These are phyloP conservation scores for Didymella lethalis DNA, from an alignment of 2,329 filamentous ascomycete genomes.

Conservation along the genomic window DNA sequence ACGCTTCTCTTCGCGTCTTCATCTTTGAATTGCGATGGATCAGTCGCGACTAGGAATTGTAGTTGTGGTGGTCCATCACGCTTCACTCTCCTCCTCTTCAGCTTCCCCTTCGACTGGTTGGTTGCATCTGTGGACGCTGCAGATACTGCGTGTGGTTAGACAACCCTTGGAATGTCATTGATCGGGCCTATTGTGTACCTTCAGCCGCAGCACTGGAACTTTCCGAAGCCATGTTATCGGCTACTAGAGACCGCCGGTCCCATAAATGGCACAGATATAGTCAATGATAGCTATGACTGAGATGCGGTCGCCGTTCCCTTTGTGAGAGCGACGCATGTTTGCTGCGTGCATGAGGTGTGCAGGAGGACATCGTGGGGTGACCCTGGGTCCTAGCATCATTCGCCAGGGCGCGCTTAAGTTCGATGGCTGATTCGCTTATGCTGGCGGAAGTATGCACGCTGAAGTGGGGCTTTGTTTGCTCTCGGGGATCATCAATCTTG, in stretches of 20 bases:
- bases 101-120: conserved; percentile 13
- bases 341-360: conserved; percentile 2
- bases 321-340: conserved; percentile 10
- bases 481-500: not conserved
- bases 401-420: conserved; percentile 8
- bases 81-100: conserved; percentile 29
- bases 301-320: not conserved
- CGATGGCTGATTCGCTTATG: conserved; percentile 8
- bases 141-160: conserved; percentile 12
- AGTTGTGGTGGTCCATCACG: conserved; percentile 39
- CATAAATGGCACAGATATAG: not conserved
- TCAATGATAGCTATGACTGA: conserved; percentile 3
- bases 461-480: conserved; percentile 2
- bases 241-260: not conserved
- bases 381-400: not conserved
- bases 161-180: not conserved
- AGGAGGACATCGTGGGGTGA: conserved; percentile 1
- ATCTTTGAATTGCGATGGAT: conserved; percentile 42
- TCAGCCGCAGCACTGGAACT: not conserved
- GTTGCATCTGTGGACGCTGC: not conserved
- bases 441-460: not conserved
- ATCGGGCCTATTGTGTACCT: conserved; percentile 16
- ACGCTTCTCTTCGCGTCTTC: conserved; percentile 38
- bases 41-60: conserved; percentile 44
- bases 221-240: conserved; percentile 17